These are phyloP conservation scores for Leccinum boreale DNA, from an alignment of 768 basidiomycete species.

Conservation along the genomic window DNA sequence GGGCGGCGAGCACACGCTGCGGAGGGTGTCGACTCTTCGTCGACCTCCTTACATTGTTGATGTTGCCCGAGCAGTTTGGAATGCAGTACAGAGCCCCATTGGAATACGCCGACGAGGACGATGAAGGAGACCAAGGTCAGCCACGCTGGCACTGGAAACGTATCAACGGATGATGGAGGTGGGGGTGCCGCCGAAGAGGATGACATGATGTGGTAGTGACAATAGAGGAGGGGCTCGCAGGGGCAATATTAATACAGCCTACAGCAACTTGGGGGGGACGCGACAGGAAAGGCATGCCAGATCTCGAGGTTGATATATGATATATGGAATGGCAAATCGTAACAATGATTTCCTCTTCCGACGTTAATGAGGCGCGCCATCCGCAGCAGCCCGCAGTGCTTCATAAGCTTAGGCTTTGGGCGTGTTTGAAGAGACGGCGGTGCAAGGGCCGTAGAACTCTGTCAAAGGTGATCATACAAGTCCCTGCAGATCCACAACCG, in stretches of 20 bases:
- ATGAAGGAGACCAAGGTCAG: conserved; percentile 14
- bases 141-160: conserved; percentile 18
- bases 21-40: background rate
- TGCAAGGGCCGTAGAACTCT: background rate
- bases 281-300: background rate
- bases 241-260: background rate
- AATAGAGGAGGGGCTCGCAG: background rate
- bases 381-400: background rate
- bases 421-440: background rate
- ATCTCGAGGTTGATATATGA: background rate
- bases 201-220: background rate
- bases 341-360: background rate
- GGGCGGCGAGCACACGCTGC: background rate
- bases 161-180: background rate
- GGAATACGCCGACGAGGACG: conserved; percentile 18
- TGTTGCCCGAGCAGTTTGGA: conserved; percentile 15
- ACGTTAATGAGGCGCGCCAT: background rate
- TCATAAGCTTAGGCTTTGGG: background rate
- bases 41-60: background rate
- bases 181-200: background rate
- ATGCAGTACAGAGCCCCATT: conserved; percentile 25
- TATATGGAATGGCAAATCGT: conserved; percentile 3
- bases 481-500: background rate
- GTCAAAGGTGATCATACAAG: background rate
- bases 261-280: background rate